Base-by-base conservation (phyloP, 371 early-diverging fungal genomes). In the Cokeromyces recurvatus region DNA sequence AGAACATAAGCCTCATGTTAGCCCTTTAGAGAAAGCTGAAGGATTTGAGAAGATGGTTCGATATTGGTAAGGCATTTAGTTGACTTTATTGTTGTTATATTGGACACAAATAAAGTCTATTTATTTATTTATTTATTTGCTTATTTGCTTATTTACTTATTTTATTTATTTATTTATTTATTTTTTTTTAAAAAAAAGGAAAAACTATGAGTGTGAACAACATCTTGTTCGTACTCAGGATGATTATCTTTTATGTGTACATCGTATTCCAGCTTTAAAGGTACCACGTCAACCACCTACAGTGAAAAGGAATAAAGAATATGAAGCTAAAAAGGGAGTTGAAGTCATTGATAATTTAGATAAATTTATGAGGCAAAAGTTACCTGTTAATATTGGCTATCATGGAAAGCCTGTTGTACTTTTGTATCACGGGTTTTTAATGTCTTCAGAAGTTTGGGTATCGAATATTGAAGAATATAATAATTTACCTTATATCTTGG, bases 391-490 rank as follows among this genome's bases (percentile, higher is more conserved):
- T 21, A n/a, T 21, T 24, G 55, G 36, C 10, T 66, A 64, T 29
- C 29, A 29, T 29, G 53, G 67, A 46, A 68, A 77, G 27, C 95
- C 97, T 0, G 93, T 90, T 9, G 95, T 95, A 2, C 62, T 97
- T 32, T 72, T 97, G 8, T 92, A 91, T 79, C 96, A 97, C 59
- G 97, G 97, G 0, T 91, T 95, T 62, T 73, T 95, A 68, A 94
- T 96, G 87, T 90, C 82, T 49, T 90, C 87, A 1, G 97, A 95
- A 50, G 85, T 92, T 8, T 96, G 92, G 86, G 84, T 93, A 9
- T 89, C 92, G 50, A 83, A 86, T 49, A 79, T 86, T 4, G 83
- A 87, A 51, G 79, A 77, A 59, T 65, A 67, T 44, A 72, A 77
- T 20, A 82, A 79, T 32, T 60, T 94, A 34, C 89, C 90, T 9